Base-by-base conservation (phyloP, 805 yeast genomes). In the Cyberlindnera euphorbiae region DNA sequence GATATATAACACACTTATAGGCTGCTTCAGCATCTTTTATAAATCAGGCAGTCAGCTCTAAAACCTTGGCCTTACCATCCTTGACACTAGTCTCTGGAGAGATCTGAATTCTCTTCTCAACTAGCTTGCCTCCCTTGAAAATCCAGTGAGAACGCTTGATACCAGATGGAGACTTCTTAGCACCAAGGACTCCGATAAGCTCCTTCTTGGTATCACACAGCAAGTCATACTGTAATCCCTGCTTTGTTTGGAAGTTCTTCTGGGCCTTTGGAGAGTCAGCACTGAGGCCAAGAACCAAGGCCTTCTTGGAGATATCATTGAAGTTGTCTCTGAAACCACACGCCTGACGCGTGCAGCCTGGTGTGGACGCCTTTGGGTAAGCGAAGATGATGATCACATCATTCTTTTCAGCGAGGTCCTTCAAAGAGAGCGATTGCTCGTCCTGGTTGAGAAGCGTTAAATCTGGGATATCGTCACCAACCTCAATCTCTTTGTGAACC, bases 301-400 rank as follows among this genome's bases (percentile, higher is more conserved):
- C 80, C 17, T 71, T 72, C 26, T 72, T 63, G 30, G 66, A 58
- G 50, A 83, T 71, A 28, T 70, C 64, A 3, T 69, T 66, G 56
- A 63, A 79, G 49, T 75, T 75, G 46, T 75, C 79, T 50, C 93
- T 78, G 58, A 82, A 93, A 0, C 96, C 96, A 56, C 83, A 74
- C 3, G 89, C 97, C 63, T 90, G 98, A 50, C 87, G 75, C 1
- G 98, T 90, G 61, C 98, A 93, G 4, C 98, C 98, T 1, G 96
- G 96, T 1, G 97, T 90, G 17, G 82, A 77, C 0, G 97, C 97
- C 54, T 73, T 81, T 36, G 97, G 97, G 56, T 89, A 90, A 14
- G 95, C 83, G 60, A 80, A 77, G 17, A 77, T 63, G 15, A 79
- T 65, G 19, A 79, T 68, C 11, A 76, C 60, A 14, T 65, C 59